phyloP scores from a whole-genome alignment of 2,329 filamentous ascomycete species.

The Capronia americana region DNA sequence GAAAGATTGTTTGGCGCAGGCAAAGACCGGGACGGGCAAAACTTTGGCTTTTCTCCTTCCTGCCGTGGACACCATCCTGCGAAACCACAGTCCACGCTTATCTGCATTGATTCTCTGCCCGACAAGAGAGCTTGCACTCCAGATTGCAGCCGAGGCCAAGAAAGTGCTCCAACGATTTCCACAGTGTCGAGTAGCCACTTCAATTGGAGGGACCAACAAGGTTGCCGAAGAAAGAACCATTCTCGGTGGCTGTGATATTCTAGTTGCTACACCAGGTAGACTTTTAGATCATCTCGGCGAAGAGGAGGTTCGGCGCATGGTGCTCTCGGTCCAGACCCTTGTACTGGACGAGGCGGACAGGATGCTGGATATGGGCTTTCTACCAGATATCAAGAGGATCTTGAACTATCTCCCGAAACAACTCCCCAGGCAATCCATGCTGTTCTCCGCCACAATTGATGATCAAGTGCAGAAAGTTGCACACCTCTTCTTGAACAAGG shows the following conservation, averaged over 20 bases:
- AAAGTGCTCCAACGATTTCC: constrained; percentile 74
- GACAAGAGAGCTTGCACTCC: constrained; percentile 93
- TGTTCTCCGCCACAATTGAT: constrained; percentile 94
- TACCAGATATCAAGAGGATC: constrained; percentile 69
- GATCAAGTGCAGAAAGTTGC: constrained; percentile 81
- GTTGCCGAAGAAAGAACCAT: constrained; percentile 21
- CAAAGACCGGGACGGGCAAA: constrained; percentile 96
- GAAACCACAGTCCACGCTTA: constrained; percentile 62
- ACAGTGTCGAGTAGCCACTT: constrained; percentile 75
- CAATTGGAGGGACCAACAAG: constrained; percentile 33
- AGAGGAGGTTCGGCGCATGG: constrained; percentile 65
- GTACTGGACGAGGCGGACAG: constrained; percentile 73
- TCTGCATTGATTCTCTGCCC: constrained; percentile 88
- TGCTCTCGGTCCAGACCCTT: constrained; percentile 64
- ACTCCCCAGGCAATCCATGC: constrained; percentile 78
- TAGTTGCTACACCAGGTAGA: constrained; percentile 89
- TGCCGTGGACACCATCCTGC: constrained; percentile 78
- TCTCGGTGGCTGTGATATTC: constrained; percentile 52
- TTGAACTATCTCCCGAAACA: constrained; percentile 66
- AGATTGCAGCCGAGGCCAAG: constrained; percentile 65
- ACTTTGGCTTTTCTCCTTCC: constrained; percentile 92
- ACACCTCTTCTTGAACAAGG: constrained; percentile 74
- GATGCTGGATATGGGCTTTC: constrained; percentile 71
- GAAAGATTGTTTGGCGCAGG: constrained; percentile 76
- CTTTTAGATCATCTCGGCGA: constrained; percentile 81